phyloP scores from a whole-genome alignment of 495 filamentous ascomycete genomes.

The Astrothelium macrocarpum region DNA sequence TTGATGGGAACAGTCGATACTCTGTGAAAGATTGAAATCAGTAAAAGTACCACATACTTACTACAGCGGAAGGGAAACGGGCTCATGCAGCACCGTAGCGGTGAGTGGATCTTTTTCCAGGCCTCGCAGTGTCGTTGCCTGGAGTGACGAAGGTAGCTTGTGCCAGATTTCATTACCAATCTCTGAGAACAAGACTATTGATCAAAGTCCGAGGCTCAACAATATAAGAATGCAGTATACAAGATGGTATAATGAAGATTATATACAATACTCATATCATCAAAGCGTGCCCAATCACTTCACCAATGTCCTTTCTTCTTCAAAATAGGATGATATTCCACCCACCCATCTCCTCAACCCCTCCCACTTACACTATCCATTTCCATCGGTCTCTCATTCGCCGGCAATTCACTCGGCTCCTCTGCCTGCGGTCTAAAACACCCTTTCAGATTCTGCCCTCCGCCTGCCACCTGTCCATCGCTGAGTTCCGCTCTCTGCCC shows the following conservation, averaged over 20 bases:
- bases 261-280: conserved; percentile 3
- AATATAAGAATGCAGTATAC: not conserved
- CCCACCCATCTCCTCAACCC: not conserved
- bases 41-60: not conserved
- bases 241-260: not conserved
- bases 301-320: not conserved
- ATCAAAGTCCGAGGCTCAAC: not conserved
- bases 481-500: conserved; percentile 2
- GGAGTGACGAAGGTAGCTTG: not conserved
- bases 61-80: not conserved
- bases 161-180: not conserved
- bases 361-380: conserved; percentile 4
- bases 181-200: not conserved
- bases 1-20: not conserved
- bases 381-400: conserved; percentile 2
- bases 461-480: not conserved
- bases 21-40: not conserved
- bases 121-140: not conserved
- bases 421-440: conserved; percentile 3
- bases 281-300: conserved; percentile 1
- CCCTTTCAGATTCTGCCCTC: conserved; percentile 5
- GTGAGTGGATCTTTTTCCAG: not conserved
- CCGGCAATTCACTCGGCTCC: conserved; percentile 6
- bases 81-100: not conserved
- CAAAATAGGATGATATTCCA: conserved; percentile 1